Conservation (phyloP, 2,329 filamentous ascomycete species). For the Seiridium unicorne region DNA sequence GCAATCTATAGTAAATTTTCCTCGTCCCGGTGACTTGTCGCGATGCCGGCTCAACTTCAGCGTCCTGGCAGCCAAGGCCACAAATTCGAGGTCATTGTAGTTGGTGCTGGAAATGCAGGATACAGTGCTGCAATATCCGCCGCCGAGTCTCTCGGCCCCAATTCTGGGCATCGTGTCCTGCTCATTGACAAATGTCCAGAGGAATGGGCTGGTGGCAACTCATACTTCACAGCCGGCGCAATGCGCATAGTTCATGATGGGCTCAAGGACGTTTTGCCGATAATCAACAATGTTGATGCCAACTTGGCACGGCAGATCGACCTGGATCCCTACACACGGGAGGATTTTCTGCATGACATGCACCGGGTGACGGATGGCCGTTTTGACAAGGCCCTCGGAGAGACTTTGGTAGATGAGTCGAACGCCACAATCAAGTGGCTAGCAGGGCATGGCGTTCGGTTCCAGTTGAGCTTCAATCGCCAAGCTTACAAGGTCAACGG, state of each 20-base stretch:
- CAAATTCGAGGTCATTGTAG: slow-evolving; percentile 46
- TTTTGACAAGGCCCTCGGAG: slow-evolving; percentile 47
- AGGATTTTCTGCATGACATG: slow-evolving; percentile 56
- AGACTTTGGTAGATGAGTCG: slow-evolving; percentile 49
- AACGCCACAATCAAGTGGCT: slow-evolving; percentile 55
- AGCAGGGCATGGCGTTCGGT: slow-evolving; percentile 49
- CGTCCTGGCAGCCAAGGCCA: neutral
- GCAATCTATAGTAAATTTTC: neutral
- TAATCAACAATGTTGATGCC: slow-evolving; percentile 57
- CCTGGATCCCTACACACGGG: slow-evolving; percentile 52
- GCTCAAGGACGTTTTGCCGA: slow-evolving; percentile 53
- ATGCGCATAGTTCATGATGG: slow-evolving; percentile 58
- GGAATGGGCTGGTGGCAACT: slow-evolving; percentile 61
- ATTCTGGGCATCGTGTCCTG: slow-evolving; percentile 41
- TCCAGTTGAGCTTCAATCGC: slow-evolving; percentile 61
- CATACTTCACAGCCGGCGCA: slow-evolving; percentile 64
- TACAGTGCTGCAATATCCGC: slow-evolving; percentile 60
- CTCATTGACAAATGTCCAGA: slow-evolving; percentile 60
- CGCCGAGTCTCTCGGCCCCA: slow-evolving; percentile 30
- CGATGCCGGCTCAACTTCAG: neutral
- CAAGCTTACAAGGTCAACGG: slow-evolving; percentile 65
- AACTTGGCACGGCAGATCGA: slow-evolving; percentile 51
- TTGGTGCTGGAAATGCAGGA: slow-evolving; percentile 65
- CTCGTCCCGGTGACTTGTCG: neutral
- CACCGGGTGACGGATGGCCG: slow-evolving; percentile 53